These are phyloP conservation scores for Alternaria rosae DNA, from an alignment of 2,329 filamentous ascomycete species.

Conservation along the genomic window DNA sequence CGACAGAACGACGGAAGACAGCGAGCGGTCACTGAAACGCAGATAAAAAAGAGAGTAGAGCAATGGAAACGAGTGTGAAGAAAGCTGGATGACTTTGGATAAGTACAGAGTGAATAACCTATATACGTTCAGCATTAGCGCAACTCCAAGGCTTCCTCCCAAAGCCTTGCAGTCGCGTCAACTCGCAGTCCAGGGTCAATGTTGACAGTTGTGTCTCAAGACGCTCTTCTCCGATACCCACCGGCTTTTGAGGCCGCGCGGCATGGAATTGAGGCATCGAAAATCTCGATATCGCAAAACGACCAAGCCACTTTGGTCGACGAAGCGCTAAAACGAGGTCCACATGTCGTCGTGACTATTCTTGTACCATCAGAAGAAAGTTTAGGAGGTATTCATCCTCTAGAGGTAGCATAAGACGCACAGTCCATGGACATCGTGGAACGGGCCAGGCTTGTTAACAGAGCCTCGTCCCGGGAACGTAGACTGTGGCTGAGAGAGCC, in stretches of 20 bases:
- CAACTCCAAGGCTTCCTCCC: background rate
- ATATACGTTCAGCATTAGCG: background rate
- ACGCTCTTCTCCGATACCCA: background rate
- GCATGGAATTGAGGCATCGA: background rate
- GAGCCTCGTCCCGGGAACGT: too few species aligned
- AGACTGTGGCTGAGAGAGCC: too few species aligned
- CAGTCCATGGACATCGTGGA: background rate
- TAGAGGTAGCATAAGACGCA: background rate
- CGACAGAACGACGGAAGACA: background rate
- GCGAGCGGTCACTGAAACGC: background rate
- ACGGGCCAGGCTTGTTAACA: background rate
- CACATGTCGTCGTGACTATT: background rate
- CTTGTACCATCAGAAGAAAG: background rate
- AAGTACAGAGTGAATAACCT: background rate
- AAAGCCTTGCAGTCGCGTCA: background rate
- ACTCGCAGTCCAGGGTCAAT: background rate
- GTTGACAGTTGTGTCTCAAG: background rate
- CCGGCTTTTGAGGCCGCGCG: background rate
- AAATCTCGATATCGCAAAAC: background rate
- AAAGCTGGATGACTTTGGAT: background rate
- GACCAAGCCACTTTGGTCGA: background rate
- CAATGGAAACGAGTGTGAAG: background rate
- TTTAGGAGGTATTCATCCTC: background rate
- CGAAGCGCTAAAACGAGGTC: background rate
- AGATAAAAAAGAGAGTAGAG: background rate